These are phyloP conservation scores for Pleurotus cornucopiae DNA, from an alignment of 768 basidiomycete genomes.

Conservation along the genomic window DNA sequence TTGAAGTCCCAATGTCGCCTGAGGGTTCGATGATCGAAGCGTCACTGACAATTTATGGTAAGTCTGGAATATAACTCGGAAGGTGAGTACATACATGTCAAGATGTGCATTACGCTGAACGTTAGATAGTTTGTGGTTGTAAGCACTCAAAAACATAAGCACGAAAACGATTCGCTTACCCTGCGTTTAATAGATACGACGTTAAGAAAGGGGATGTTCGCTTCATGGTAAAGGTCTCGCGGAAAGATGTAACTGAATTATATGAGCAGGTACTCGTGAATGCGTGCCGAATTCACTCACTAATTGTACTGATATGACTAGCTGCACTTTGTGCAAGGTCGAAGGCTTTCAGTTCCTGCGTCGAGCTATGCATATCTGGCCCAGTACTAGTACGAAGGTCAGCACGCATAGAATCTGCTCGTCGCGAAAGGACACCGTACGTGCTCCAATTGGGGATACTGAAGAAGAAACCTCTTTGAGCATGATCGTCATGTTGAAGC, in stretches of 20 bases:
- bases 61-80: not conserved
- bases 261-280: not conserved
- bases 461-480: not conserved
- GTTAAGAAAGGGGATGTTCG: slow-evolving; percentile 62
- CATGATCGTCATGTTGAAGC: slow-evolving; percentile 10
- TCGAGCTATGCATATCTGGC: slow-evolving; percentile 40
- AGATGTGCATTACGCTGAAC: slow-evolving; percentile 71
- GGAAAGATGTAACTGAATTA: slow-evolving; percentile 51
- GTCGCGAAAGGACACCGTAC: slow-evolving; percentile 29
- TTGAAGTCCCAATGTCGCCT: slow-evolving; percentile 62
- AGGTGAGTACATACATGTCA: slow-evolving; percentile 48
- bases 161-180: slow-evolving; percentile 39
- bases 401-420: not conserved
- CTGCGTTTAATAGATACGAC: slow-evolving; percentile 65
- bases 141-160: slow-evolving; percentile 1
- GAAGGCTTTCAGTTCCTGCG: slow-evolving; percentile 56
- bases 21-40: slow-evolving; percentile 64
- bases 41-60: slow-evolving; percentile 42
- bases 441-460: slow-evolving; percentile 75
- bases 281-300: slow-evolving; percentile 28
- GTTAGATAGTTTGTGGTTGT: slow-evolving; percentile 6
- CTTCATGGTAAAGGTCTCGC: slow-evolving; percentile 57
- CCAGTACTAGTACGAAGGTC: slow-evolving; percentile 30
- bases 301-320: slow-evolving; percentile 60
- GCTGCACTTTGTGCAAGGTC: slow-evolving; percentile 76